Conservation (phyloP, 2,329 filamentous ascomycete species). For the Cordyceps farinosa region DNA sequence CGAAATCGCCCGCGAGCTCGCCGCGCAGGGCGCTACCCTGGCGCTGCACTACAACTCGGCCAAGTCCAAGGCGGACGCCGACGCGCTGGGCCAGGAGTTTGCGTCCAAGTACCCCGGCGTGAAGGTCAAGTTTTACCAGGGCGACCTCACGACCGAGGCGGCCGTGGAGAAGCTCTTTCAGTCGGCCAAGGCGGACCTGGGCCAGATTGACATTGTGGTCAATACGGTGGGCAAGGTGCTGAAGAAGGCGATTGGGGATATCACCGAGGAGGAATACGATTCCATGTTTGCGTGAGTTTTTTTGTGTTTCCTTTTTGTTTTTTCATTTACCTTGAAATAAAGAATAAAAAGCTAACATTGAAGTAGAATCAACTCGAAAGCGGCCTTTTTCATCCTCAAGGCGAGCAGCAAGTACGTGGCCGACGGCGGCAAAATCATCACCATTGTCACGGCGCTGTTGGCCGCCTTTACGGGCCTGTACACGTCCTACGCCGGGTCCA, state of each 20-base stretch:
- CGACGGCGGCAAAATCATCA: conserved; percentile 46
- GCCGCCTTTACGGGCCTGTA: conserved; percentile 45
- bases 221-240: conserved; percentile 49
- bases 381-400: conserved; percentile 43
- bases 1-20: conserved; percentile 55
- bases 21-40: conserved; percentile 52
- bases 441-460: conserved; percentile 42
- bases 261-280: conserved; percentile 44
- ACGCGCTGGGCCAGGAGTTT: conserved; percentile 36
- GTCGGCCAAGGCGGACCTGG: conserved; percentile 38
- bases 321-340: background rate
- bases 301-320: background rate
- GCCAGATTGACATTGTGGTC: conserved; percentile 45
- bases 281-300: conserved; percentile 42
- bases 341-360: background rate
- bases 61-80: conserved; percentile 35
- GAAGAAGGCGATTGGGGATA: conserved; percentile 43
- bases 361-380: conserved; percentile 42
- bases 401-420: conserved; percentile 39
- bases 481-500: conserved; percentile 44
- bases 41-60: conserved; percentile 54
- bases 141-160: conserved; percentile 38
- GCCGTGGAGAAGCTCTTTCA: conserved; percentile 41
- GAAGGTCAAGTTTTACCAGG: conserved; percentile 40
- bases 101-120: conserved; percentile 28